A percentile compares a stretch with the other conserved stretches of the same genome.
Conservation (phyloP, 768 basidiomycete genomes). For the Termitomyces heimii region DNA sequence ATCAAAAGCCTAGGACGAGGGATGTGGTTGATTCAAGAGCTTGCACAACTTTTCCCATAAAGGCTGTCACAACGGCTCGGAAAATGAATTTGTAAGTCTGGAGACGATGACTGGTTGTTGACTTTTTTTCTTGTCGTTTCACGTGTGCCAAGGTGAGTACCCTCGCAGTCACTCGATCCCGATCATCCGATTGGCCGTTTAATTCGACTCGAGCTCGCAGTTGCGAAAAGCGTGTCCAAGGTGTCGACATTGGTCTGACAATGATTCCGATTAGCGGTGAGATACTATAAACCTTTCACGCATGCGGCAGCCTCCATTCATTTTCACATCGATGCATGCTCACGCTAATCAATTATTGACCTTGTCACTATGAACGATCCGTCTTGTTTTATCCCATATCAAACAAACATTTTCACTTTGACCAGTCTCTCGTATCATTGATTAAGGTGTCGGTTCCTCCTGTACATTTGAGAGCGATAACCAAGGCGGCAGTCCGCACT, state of each 20-base stretch:
- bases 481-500: too few species aligned
- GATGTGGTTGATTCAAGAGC: not conserved
- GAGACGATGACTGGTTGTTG: not conserved
- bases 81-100: not conserved
- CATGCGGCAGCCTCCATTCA: not conserved
- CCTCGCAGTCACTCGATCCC: not conserved
- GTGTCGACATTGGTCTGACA: too few species aligned
- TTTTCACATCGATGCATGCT: not conserved
- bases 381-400: not conserved
- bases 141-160: not conserved
- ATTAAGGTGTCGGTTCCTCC: not conserved
- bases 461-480: too few species aligned
- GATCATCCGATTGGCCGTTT: not conserved
- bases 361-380: too few species aligned
- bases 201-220: not conserved
- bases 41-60: not conserved
- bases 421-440: not conserved
- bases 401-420: not conserved
- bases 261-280: not conserved
- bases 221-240: too few species aligned
- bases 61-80: not conserved
- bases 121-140: not conserved
- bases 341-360: too few species aligned
- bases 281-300: not conserved
- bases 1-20: not conserved